Conservation (phyloP, 345 rosid genomes). For the Triadica sebifera region DNA sequence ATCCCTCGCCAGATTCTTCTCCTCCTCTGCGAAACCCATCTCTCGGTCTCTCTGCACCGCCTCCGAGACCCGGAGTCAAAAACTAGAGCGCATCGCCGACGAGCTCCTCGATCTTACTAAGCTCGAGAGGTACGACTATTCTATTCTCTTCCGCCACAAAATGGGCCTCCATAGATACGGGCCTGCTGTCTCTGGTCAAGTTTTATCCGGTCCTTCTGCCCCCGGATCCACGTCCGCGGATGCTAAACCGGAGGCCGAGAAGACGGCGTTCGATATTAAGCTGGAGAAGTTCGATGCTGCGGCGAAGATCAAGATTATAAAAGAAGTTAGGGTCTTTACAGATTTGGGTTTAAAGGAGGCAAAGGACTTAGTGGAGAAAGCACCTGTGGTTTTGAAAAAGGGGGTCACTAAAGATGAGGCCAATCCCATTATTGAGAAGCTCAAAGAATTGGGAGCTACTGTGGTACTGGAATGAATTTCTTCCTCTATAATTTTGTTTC, state of each 20-base stretch:
- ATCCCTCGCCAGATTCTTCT: slow-evolving; percentile 28
- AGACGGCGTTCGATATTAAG: slow-evolving; percentile 77
- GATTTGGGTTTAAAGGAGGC: slow-evolving; percentile 87
- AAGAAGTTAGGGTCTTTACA: slow-evolving; percentile 77
- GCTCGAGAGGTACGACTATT: slow-evolving; percentile 70
- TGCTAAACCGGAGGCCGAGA: slow-evolving; percentile 49
- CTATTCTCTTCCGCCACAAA: slow-evolving; percentile 69
- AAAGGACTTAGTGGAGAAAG: slow-evolving; percentile 82
- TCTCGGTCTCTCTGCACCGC: slow-evolving; percentile 30
- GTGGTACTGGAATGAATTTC: slow-evolving; percentile 66
- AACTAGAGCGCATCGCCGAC: slow-evolving; percentile 84
- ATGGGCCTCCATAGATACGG: slow-evolving; percentile 69
- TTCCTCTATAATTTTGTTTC: background rate
- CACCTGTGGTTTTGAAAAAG: slow-evolving; percentile 66
- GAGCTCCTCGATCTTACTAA: slow-evolving; percentile 64
- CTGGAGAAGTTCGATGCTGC: slow-evolving; percentile 79
- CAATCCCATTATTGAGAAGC: slow-evolving; percentile 56
- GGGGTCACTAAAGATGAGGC: slow-evolving; percentile 73
- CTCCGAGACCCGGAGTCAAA: slow-evolving; percentile 49
- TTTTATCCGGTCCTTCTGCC: slow-evolving; percentile 27
- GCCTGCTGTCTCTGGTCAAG: slow-evolving; percentile 40
- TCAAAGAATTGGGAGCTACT: slow-evolving; percentile 65
- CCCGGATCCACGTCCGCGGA: slow-evolving; percentile 34
- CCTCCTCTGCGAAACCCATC: slow-evolving; percentile 1
- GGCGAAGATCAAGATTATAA: slow-evolving; percentile 69